Base-by-base conservation (phyloP, 805 yeast genomes). In the Lachancea fermentati region DNA sequence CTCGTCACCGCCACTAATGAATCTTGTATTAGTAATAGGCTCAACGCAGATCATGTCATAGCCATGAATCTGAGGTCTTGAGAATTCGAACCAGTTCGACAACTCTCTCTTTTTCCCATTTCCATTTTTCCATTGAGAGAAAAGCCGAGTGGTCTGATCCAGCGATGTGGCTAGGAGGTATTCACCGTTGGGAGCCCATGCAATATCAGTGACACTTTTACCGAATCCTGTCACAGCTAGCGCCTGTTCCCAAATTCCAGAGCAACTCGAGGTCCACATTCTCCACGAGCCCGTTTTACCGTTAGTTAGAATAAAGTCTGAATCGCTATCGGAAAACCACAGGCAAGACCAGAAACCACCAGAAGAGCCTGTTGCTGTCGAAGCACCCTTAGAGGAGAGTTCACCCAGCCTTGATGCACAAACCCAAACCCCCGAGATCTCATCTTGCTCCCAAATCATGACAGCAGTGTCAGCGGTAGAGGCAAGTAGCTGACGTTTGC, bases 31-130 rank as follows among this genome's bases (percentile, higher is more conserved):
- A 13, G 75, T 63, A 11, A 93, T 61, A 9, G 82, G 70, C 29
- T 79, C 76, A 5, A 85, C 68, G 49, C 95, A 79, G 29, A 85
- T 72, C 97, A 93, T 88, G 57, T 93, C 97, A 58, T 87, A 93
- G 6, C 99, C 99, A 61, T 93, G 99, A 47, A 93, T 93, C 62
- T 93, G 99, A 0, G 98, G 97, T 51, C 99, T 75, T 1, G 96
- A 86, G 61, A 93, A 81, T 60, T 93, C 99, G 57, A 81, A 82
- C 95, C 96, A 88, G 1, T 80, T 68, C 5, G 49, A 43, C 2
- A 33, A 36, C 0, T 49, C 42, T 34, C 70, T 61, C 13, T 39
- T 42, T 15, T 55, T 42, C 2, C 65, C 68, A 9, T 45, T 43
- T 26, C 65, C 57, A 6, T 37, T 41, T 2, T 43, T 46, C 85